Conservation (phyloP, 352 stramenopile species). For the Sclerospora graminicola region DNA sequence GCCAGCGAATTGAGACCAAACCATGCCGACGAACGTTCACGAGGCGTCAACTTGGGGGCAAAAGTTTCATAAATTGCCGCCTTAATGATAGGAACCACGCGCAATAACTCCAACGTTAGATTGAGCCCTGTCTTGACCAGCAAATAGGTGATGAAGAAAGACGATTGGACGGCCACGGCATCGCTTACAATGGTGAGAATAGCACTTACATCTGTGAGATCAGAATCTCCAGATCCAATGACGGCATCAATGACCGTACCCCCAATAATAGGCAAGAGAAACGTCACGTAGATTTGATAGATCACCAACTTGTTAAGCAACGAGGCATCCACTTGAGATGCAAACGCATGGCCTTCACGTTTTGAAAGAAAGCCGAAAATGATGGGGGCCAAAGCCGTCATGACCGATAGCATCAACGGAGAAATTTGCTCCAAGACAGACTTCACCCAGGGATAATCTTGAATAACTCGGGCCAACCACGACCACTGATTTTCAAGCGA, state of each 20-base stretch:
- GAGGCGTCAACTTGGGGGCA: constrained; percentile 72
- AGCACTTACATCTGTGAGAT: constrained; percentile 30
- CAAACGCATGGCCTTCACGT: constrained; percentile 65
- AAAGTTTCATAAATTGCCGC: constrained; percentile 64
- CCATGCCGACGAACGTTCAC: constrained; percentile 54
- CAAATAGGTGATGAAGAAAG: constrained; percentile 75
- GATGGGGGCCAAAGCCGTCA: constrained; percentile 69
- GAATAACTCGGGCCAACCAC: constrained; percentile 31
- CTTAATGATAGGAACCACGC: constrained; percentile 65
- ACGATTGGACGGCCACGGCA: constrained; percentile 61
- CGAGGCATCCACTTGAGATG: constrained; percentile 48
- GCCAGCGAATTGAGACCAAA: constrained; percentile 55
- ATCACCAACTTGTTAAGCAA: constrained; percentile 75
- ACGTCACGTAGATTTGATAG: constrained; percentile 77
- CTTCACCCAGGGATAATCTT: constrained; percentile 58
- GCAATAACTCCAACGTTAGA: constrained; percentile 54
- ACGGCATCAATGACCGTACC: constrained; percentile 68
- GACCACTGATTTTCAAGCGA: constrained; percentile 38
- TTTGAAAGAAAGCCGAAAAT: constrained; percentile 78
- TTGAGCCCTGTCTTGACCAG: constrained; percentile 68
- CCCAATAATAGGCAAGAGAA: constrained; percentile 76
- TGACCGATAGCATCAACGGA: constrained; percentile 68
- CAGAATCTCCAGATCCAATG: constrained; percentile 36
- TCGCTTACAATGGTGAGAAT: constrained; percentile 49
- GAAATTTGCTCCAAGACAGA: constrained; percentile 66